Conservation (phyloP, 441 rosid species). For the Manihot esculenta region DNA sequence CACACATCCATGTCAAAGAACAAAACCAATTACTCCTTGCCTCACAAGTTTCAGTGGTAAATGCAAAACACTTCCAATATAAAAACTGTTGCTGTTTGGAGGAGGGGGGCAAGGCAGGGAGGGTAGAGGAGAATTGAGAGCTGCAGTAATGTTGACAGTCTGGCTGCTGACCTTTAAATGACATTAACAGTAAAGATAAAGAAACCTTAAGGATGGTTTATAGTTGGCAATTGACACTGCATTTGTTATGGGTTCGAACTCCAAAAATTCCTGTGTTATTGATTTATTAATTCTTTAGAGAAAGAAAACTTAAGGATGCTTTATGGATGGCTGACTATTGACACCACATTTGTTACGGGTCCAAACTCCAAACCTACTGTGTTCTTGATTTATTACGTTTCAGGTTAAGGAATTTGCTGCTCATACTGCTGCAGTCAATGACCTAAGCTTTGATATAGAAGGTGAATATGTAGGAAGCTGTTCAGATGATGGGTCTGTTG, state of each 20-base stretch:
- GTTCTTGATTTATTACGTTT: conserved; percentile 21
- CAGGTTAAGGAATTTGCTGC: conserved; percentile 84
- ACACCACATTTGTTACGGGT: neutral
- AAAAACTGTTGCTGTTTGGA: neutral
- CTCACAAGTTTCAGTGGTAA: neutral
- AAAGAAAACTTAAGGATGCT: neutral
- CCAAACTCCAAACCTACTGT: conserved; percentile 8
- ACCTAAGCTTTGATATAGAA: conserved; percentile 84
- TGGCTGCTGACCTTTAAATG: neutral
- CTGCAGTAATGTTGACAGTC: neutral
- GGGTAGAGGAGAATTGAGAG: neutral
- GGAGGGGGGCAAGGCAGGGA: neutral
- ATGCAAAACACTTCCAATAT: neutral
- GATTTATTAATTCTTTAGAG: conserved; percentile 16
- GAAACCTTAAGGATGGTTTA: neutral
- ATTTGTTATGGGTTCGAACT: neutral
- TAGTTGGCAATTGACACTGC: neutral
- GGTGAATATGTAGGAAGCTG: conserved; percentile 98
- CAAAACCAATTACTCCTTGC: neutral
- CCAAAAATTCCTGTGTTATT: conserved; percentile 16
- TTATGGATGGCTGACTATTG: neutral
- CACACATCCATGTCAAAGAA: neutral
- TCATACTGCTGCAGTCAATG: conserved; percentile 90
- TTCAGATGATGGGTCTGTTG: conserved; percentile 97
- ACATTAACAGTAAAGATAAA: neutral